These are phyloP conservation scores for Thyridium curvatum DNA, from an alignment of 2,329 filamentous ascomycete genomes.

Conservation along the genomic window DNA sequence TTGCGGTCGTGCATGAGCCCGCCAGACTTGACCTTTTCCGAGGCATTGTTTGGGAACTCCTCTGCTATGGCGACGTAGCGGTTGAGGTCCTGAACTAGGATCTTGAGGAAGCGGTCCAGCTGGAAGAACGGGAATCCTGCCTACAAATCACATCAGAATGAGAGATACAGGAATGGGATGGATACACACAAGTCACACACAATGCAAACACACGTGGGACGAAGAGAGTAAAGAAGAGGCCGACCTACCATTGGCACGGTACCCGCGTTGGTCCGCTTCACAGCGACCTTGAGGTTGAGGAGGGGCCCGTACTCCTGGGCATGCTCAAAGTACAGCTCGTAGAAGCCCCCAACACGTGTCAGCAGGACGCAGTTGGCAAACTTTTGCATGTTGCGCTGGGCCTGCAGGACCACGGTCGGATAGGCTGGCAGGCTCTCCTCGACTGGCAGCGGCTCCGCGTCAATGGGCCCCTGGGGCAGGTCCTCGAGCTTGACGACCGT, in stretches of 20 bases:
- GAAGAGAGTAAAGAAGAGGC: conserved; percentile 4
- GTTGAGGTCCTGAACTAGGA: conserved; percentile 83
- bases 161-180: conserved; percentile 4
- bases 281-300: conserved; percentile 79
- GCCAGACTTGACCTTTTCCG: conserved; percentile 65
- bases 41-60: conserved; percentile 72
- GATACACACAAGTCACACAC: conserved; percentile 7
- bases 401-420: conserved; percentile 84
- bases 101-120: conserved; percentile 86
- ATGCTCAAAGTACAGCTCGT: conserved; percentile 96
- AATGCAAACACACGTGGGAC: conserved; percentile 2
- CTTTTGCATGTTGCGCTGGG: conserved; percentile 80
- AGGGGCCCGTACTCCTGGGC: conserved; percentile 83
- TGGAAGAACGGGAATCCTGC: conserved; percentile 92
- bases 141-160: conserved; percentile 33
- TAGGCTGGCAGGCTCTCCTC: conserved; percentile 51
- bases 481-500: conserved; percentile 49
- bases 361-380: conserved; percentile 87
- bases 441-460: conserved; percentile 30
- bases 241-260: conserved; percentile 73
- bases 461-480: conserved; percentile 50
- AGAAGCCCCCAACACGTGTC: conserved; percentile 91
- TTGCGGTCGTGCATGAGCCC: conserved; percentile 78
- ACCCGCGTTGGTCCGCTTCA: conserved; percentile 72
- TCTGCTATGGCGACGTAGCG: conserved; percentile 92